Conservation (phyloP, 306 rosid genomes). For the Canavalia ensiformis region DNA sequence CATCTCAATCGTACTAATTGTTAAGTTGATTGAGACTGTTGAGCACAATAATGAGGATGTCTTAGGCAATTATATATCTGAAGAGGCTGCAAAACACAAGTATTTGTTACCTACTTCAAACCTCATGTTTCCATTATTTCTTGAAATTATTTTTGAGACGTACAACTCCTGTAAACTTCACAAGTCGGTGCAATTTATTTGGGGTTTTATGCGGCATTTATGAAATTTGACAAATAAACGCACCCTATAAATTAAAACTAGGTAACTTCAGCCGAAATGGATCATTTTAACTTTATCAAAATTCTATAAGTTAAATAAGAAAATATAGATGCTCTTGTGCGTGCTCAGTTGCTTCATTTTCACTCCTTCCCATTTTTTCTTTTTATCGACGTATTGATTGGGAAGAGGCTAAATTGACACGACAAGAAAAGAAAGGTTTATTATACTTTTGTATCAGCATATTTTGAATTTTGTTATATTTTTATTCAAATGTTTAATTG, state of each 20-base stretch:
- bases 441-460: neutral
- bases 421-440: neutral
- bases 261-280: neutral
- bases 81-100: neutral
- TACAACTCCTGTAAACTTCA: neutral
- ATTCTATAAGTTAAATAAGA: neutral
- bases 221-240: neutral
- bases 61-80: neutral
- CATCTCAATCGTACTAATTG: neutral
- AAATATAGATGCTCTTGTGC: neutral
- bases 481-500: neutral
- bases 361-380: neutral
- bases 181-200: neutral
- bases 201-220: neutral
- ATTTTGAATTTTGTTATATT: neutral
- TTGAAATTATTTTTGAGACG: neutral
- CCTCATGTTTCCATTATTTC: neutral
- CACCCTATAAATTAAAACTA: neutral
- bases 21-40: neutral
- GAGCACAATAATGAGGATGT: neutral
- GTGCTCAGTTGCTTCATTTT: conserved; percentile 5
- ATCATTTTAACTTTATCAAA: neutral
- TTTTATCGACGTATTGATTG: neutral
- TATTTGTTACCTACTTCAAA: neutral
- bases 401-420: neutral